phyloP scores from a whole-genome alignment of 768 basidiomycete genomes.

The Lentinula boryana region DNA sequence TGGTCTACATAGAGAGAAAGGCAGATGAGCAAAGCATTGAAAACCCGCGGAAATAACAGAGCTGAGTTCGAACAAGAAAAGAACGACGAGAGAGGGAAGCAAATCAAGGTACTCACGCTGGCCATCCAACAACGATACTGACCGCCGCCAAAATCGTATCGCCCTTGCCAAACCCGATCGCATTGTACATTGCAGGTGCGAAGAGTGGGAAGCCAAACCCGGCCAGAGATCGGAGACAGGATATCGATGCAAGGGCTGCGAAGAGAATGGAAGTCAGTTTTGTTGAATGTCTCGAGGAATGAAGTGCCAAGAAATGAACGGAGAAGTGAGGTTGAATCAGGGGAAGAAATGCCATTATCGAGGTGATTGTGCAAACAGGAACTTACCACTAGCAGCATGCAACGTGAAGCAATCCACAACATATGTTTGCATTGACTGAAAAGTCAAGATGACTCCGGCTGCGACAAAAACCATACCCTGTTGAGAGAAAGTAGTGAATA shows the following conservation, averaged over 20 bases:
- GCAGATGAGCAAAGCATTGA: not conserved
- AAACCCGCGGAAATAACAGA: not conserved
- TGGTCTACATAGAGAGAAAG: not conserved
- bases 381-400: constrained; percentile 60
- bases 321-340: not conserved
- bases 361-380: not conserved
- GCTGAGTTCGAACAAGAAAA: not conserved
- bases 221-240: constrained; percentile 56
- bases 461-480: constrained; percentile 52
- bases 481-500: not conserved
- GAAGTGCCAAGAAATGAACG: not conserved
- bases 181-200: constrained; percentile 60
- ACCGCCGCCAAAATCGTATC: constrained; percentile 57
- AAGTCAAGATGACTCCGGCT: constrained; percentile 50
- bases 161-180: constrained; percentile 66
- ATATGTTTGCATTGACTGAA: constrained; percentile 63
- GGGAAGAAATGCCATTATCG: not conserved
- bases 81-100: not conserved
- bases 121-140: constrained; percentile 56
- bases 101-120: constrained; percentile 26
- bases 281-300: too few species aligned
- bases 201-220: constrained; percentile 79
- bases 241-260: constrained; percentile 34
- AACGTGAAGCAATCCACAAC: constrained; percentile 62
- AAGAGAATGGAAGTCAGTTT: not conserved